phyloP scores from a whole-genome alignment of 2,329 filamentous ascomycete species.

The Tympanopsis confertula region DNA sequence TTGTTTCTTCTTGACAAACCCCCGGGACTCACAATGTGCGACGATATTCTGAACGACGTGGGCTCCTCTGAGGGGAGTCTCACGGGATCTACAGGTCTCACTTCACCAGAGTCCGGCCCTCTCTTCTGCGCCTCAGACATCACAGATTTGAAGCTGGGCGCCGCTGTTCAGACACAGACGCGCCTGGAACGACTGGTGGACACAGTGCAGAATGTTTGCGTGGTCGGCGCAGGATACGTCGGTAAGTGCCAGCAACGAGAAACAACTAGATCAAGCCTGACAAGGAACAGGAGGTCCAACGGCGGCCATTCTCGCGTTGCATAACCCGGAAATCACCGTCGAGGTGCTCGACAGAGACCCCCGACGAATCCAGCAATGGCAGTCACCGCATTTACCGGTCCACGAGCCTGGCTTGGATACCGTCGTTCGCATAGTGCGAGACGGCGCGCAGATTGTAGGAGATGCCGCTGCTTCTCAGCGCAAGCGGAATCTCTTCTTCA shows the following conservation, averaged over 20 bases:
- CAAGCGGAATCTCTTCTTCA: constrained; percentile 45
- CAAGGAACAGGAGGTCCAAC: constrained; percentile 38
- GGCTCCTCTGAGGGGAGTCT: not conserved
- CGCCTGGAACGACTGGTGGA: constrained; percentile 2
- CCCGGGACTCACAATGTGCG: no score
- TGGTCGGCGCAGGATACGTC: constrained; percentile 47
- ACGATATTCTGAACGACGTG: no score
- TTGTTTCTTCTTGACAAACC: no score
- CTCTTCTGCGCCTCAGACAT: constrained; percentile 3
- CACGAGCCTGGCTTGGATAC: constrained; percentile 44
- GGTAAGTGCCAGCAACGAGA: constrained; percentile 23
- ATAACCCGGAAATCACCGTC: constrained; percentile 43
- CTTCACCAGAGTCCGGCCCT: not conserved
- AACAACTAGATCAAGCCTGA: not conserved
- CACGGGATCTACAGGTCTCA: not conserved
- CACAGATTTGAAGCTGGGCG: constrained; percentile 38
- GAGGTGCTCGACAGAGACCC: constrained; percentile 46
- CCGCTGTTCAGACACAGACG: constrained; percentile 48
- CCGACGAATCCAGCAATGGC: constrained; percentile 42
- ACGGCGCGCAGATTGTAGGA: constrained; percentile 17
- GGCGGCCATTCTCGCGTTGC: constrained; percentile 44
- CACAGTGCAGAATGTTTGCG: constrained; percentile 33
- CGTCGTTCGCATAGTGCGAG: constrained; percentile 33
- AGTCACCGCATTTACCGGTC: constrained; percentile 43
- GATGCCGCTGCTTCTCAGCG: constrained; percentile 18